A percentile compares a stretch with the other conserved stretches of the same genome.
These are phyloP conservation scores for Pyrenophora graminea DNA, from an alignment of 2,329 filamentous ascomycete genomes.

Conservation along the genomic window DNA sequence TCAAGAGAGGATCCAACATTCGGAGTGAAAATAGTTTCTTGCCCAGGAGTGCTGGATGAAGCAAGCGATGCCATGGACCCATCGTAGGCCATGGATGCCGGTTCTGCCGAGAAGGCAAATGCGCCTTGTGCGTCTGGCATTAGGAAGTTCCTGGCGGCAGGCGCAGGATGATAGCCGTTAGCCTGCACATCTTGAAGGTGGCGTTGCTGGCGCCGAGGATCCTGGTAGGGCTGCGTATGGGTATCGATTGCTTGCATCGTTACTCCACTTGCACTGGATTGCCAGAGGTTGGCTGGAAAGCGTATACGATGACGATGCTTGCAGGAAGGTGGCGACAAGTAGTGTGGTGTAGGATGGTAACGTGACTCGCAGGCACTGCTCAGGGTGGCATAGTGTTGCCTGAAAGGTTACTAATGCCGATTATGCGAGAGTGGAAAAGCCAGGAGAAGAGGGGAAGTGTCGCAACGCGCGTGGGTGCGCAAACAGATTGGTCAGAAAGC, in stretches of 20 bases:
- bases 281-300: constrained; percentile 28
- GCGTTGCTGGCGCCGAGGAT: constrained; percentile 42
- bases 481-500: constrained; percentile 19
- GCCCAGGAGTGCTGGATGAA: constrained; percentile 26
- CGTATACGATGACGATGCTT: constrained; percentile 11
- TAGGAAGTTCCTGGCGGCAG: constrained; percentile 29
- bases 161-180: constrained; percentile 30
- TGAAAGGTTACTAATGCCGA: constrained; percentile 23
- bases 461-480: constrained; percentile 21
- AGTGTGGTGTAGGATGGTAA: constrained; percentile 27
- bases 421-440: constrained; percentile 22
- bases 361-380: constrained; percentile 34
- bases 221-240: constrained; percentile 40
- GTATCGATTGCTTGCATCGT: constrained; percentile 41
- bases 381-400: constrained; percentile 44
- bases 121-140: constrained; percentile 39
- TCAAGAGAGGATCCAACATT: constrained; percentile 43
- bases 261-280: constrained; percentile 16
- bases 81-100: constrained; percentile 40
- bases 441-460: constrained; percentile 16
- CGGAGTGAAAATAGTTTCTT: constrained; percentile 39
- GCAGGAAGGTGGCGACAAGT: constrained; percentile 13
- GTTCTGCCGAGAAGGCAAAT: constrained; percentile 45
- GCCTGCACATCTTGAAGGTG: constrained; percentile 38
- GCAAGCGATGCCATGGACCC: constrained; percentile 31